Base-by-base conservation (phyloP, 2,329 filamentous ascomycete genomes). In the Sordariomycetes sp. region DNA sequence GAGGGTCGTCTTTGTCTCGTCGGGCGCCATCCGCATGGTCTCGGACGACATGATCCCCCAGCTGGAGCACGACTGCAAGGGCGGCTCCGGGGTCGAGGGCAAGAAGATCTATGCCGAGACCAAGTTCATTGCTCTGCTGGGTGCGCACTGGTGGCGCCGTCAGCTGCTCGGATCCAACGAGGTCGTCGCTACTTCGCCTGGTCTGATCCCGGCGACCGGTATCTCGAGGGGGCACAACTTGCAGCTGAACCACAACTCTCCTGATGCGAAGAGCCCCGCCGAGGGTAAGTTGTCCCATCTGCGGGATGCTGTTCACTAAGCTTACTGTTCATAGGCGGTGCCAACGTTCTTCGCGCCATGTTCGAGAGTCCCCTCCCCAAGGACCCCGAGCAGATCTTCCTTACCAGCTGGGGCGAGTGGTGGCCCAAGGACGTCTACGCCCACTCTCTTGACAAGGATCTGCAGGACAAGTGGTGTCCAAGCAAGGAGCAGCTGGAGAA, bases 351-450 rank as follows among this genome's bases (percentile, higher is more conserved):
- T 12, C 47, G 49, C 1, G 68, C 67, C 1, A 56, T 72, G 18
- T 59, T 54, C 1, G 46, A 57, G 3, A 53, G 57, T 14, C 66
- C 72, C 40, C 53, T 72, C 26, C 69, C 69, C 2, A 57, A 64
- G 18, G 67, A 74, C 23, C 62, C 60, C 0, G 63, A 72, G 14
- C 59, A 61, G 33, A 68, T 73, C 35, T 72, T 73, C 47, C 43
- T 74, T 30, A 72, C 68, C 0, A 71, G 67, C 42, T 72, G 67
- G 68, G 69, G 69, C 2, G 68, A 73, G 51, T 74, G 68, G 67
- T 73, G 68, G 68, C 45, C 54, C 11, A 68, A 60, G 46, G 54
- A 61, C 4, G 53, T 62, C 3, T 63, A 62, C 33, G 54, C 43
- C 10, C 49, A 54, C 35, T 53, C 53, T 2, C 48, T 70, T 4